Evolutionary conservation across 139 green algal species (phyloP), one percentile per base, ranked within the genome.

Genomic region (Pseudopediastrum boryanum): DNA sequence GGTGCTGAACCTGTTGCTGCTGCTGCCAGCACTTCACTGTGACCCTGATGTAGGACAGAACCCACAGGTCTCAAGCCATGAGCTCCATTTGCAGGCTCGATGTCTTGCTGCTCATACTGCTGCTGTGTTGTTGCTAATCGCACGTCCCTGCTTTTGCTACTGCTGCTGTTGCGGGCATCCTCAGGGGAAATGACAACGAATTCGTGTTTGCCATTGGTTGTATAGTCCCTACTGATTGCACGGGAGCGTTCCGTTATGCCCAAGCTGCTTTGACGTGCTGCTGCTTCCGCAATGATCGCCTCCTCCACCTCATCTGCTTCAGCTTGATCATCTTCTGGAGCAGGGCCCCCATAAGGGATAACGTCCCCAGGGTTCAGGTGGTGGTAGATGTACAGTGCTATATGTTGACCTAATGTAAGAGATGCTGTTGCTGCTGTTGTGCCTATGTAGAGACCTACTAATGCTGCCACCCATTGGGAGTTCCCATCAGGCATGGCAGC

Each of bases 401-500:
- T 19, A 27, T 97, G 92, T 71, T 91, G 75, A 0, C 92, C 92
- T 5, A 90, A 35, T 0, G 85, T 38, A 16, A 94, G 89, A 3
- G 79, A 85, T 0, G 66, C 38, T 1, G 93, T 78, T 4, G 89
- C 62, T 21, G 74, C 66, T 16, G 77, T 38, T 36, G 86, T 35
- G 23, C 92, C 92, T 2, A 94, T 56, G 19, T 87, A 52, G 7
- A 90, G 43, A 4, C 77, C 87, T 54, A 74, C 89, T 6, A 92
- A 25, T 6, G 54, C 83, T 23, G 77, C 77, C n/a, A 88, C 74
- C 89, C 87, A 94, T 67, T 86, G 42, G 38, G 77, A 84, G 25
- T 43, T 19, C 44, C 36, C 1, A 0, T 19, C 58, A 12, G 29
- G 51, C 21, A 74, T 46, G 9, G 80, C 41, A 4, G 12, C 25